Evolutionary conservation across 208 protist genomes (phyloP), one percentile per base, ranked within the genome.

Genomic region (Spongospora subterranea): DNA sequence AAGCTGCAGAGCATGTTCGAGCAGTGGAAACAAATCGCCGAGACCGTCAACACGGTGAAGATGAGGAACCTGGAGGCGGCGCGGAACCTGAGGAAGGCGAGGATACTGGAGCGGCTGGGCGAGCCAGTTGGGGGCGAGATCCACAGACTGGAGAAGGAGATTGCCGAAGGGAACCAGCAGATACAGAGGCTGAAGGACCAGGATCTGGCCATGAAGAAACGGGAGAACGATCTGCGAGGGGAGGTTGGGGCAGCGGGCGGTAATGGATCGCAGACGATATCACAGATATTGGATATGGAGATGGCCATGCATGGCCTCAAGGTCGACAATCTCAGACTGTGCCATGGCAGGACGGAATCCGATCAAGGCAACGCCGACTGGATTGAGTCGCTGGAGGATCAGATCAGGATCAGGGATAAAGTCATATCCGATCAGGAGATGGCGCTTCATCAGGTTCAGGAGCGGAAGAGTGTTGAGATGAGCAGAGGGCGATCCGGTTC

Each of bases 301-400:
- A 88, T 88, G 45, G 45, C 29, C 53, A 91, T 91, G 45, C 89
- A 89, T 43, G 39, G 32, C 17, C 38, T 91, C 0, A 66, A 91
- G 76, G 39, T 91, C 39, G n/a, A 91, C 54, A 91, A 91, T 66
- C 41, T 91, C 20, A 66, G 89, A 45, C 76, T 91, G 13, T 6
- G 6, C 35, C 71, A 82, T 82, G n/a, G n/a, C 6, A 6, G 71
- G n/a, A n/a, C 6, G 35, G 17, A 82, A 82, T 6, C n/a, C 35
- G 71, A 82, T 43, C 6, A 82, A 43, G n/a, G 71, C 71, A 35
- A 82, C n/a, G 71, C 71, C n/a, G 17, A 82, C 71, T 82, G 71
- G 71, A 35, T 82, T n/a, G 71, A 82, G 40, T 6, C 71, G n/a
- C n/a, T 82, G 35, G 35, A 82, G n/a, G 71, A 82, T 43, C 71